Base-by-base conservation (phyloP, 1,284 basidiomycete genomes). In the Ganoderma multipileum region DNA sequence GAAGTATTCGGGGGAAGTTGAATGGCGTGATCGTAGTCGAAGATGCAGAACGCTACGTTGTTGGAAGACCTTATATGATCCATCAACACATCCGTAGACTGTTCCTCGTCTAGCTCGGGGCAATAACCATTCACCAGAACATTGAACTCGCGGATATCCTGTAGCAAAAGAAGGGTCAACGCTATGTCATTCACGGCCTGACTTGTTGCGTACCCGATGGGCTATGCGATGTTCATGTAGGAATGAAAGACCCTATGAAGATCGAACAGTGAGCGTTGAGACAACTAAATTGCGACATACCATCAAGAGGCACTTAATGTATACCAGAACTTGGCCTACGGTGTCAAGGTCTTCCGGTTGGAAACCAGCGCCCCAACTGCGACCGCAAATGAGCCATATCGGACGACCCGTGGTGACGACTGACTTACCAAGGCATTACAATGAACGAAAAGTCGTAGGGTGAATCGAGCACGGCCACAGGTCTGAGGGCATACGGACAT, bases 381-480 rank as follows among this genome's bases (percentile, higher is more conserved):
- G 5, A 36, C 2, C 3, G n/a, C 0, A 52, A 1, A 36, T 36
- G 9, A 4, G 36, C 36, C 36, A 36, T 6, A 30, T 11, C 28
- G 9, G 12, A 28, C 2, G 28, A 0, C 11, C 5, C 2, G 8
- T 11, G 5, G 50, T n/a, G n/a, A n/a, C n/a, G n/a, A n/a, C n/a
- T n/a, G n/a, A n/a, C 58, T 39, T 36, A 68, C 67, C 20, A 9
- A 2, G 67, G 67, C 67, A 63, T 68, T 0, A 65, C 67, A 6
- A 65, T n/a, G 20, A 55, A 68, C 0, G 52, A 44, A 16, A 68
- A 65, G 9, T 62, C 11, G 30, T 68, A 26, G 2, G 63, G 59
- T 0, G 63, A 57, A 16, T 52, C 42, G 9, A 68, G 52, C 11
- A 65, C 38, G 1, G 42, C 60, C 9, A 62, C 28, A 0, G 67